Percentiles rank a stretch among this genome's conserved stretches.
phyloP scores from a whole-genome alignment of 2,329 filamentous ascomycete species.

The Hymenoscyphus repandus region DNA sequence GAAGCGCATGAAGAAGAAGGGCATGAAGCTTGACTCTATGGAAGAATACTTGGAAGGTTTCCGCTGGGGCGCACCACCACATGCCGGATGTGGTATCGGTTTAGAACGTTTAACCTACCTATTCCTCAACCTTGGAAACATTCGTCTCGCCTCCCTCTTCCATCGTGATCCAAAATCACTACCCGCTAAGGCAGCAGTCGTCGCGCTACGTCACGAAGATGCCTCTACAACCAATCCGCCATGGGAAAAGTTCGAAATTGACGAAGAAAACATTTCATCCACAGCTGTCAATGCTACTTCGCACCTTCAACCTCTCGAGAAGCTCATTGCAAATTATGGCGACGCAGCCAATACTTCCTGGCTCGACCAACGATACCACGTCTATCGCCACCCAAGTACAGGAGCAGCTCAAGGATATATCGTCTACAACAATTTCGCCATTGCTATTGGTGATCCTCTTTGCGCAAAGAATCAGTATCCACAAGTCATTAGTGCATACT shows the following conservation, averaged over 20 bases:
- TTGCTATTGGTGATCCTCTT: slow-evolving; percentile 82
- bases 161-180: slow-evolving; percentile 84
- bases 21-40: slow-evolving; percentile 77
- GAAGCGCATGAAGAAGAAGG: slow-evolving; percentile 68
- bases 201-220: slow-evolving; percentile 75
- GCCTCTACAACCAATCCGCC: slow-evolving; percentile 72
- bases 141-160: slow-evolving; percentile 82
- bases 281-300: slow-evolving; percentile 3
- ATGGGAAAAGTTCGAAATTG: slow-evolving; percentile 41
- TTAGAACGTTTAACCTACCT: slow-evolving; percentile 85
- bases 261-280: slow-evolving; percentile 26
- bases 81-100: slow-evolving; percentile 85
- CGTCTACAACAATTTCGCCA: slow-evolving; percentile 68
- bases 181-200: slow-evolving; percentile 57
- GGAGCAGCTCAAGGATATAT: slow-evolving; percentile 85
- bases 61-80: slow-evolving; percentile 80
- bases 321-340: slow-evolving; percentile 91
- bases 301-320: slow-evolving; percentile 67
- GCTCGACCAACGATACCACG: slow-evolving; percentile 81
- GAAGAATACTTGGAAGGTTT: slow-evolving; percentile 87
- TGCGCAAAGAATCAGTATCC: slow-evolving; percentile 75
- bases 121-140: slow-evolving; percentile 80
- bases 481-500: slow-evolving; percentile 67
- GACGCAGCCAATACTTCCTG: slow-evolving; percentile 92
- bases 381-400: slow-evolving; percentile 75